These are phyloP conservation scores for Botrytis elliptica DNA, from an alignment of 2,329 filamentous ascomycete species.

Conservation along the genomic window DNA sequence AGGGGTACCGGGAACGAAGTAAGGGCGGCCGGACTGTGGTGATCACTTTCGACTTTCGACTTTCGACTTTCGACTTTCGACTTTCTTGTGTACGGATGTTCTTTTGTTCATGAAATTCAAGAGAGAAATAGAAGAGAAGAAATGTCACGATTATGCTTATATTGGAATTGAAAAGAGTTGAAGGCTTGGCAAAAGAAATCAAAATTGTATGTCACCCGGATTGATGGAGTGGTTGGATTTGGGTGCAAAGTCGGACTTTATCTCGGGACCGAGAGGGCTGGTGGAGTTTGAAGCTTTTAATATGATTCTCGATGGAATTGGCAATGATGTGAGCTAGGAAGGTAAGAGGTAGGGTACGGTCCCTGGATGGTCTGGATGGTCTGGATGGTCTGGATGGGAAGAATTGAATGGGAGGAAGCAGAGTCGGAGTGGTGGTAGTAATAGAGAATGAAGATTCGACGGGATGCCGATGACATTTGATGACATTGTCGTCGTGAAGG, in stretches of 20 bases:
- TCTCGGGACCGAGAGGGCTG: neutral
- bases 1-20: neutral
- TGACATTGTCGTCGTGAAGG: neutral
- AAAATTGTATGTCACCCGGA: constrained; percentile 3
- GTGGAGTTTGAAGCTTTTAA: neutral
- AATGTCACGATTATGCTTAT: neutral
- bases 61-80: neutral
- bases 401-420: neutral
- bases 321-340: neutral
- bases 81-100: neutral
- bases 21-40: neutral
- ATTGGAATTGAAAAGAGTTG: neutral
- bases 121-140: too few relatives aligned
- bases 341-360: neutral
- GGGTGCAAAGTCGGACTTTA: neutral
- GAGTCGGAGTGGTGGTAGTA: neutral
- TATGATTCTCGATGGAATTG: neutral
- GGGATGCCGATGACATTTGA: neutral
- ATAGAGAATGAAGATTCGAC: neutral
- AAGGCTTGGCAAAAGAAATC: neutral
- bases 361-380: neutral
- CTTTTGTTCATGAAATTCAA: neutral
- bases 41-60: neutral
- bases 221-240: neutral
- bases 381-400: neutral